Percentiles rank a stretch among this genome's conserved stretches.
Evolutionary conservation across 306 rosid genomes (phyloP).

Genomic region (Castanospermum australe): DNA sequence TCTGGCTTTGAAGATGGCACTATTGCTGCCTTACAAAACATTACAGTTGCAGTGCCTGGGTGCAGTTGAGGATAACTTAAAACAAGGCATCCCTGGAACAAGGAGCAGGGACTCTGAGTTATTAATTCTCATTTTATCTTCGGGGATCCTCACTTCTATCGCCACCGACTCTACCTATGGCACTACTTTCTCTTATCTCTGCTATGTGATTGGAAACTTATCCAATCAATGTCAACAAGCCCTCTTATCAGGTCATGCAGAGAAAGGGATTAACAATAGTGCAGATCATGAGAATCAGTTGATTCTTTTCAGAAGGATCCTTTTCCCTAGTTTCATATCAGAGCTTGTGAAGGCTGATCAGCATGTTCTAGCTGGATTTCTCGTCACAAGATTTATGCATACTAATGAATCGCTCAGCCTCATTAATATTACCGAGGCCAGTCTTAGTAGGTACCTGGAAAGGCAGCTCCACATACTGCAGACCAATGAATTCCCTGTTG

Average conservation of each 20-base stretch:
- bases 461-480: conserved; percentile 59
- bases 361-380: conserved; percentile 77
- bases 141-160: conserved; percentile 65
- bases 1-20: conserved; percentile 62
- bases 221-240: conserved; percentile 57
- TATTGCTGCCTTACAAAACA: conserved; percentile 68
- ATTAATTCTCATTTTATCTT: conserved; percentile 60
- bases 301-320: conserved; percentile 50
- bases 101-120: conserved; percentile 56
- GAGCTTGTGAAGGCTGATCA: conserved; percentile 92
- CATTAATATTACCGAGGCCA: conserved; percentile 62
- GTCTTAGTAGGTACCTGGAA: conserved; percentile 69
- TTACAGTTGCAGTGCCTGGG: conserved; percentile 62
- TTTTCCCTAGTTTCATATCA: conserved; percentile 68
- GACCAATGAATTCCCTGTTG: conserved; percentile 39
- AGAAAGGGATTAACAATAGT: conserved; percentile 28
- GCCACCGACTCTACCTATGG: conserved; percentile 50
- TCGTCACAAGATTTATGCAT: conserved; percentile 81
- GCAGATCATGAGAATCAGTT: conserved; percentile 41
- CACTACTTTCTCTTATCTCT: conserved; percentile 61
- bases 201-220: conserved; percentile 77
- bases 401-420: conserved; percentile 66
- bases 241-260: conserved; percentile 40
- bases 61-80: conserved; percentile 63
- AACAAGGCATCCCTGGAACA: conserved; percentile 56